These are phyloP conservation scores for Rubia yunnanensis DNA, from an alignment of 257 asterid species.

Conservation along the genomic window DNA sequence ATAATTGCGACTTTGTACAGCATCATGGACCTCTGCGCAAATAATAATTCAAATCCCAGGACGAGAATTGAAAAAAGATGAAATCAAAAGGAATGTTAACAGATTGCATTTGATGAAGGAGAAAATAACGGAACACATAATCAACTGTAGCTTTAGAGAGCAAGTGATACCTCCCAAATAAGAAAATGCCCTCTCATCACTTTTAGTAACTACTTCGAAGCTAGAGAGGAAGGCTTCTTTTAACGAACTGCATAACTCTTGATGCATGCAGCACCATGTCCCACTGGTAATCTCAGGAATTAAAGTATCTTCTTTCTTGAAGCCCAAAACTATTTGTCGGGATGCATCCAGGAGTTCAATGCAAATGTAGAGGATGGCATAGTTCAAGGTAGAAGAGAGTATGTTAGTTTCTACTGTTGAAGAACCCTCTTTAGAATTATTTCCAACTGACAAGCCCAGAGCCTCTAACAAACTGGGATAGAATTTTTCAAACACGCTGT, in stretches of 20 bases:
- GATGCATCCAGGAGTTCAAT: slow-evolving; percentile 67
- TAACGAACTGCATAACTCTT: slow-evolving; percentile 37
- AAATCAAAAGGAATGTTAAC: neutral
- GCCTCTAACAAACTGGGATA: slow-evolving; percentile 51
- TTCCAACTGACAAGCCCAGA: slow-evolving; percentile 47
- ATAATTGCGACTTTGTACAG: neutral
- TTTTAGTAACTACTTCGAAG: slow-evolving; percentile 30
- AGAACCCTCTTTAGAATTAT: slow-evolving; percentile 24
- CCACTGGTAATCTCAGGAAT: slow-evolving; percentile 27
- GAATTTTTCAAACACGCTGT: slow-evolving; percentile 59
- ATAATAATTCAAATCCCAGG: neutral
- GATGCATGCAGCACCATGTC: slow-evolving; percentile 46
- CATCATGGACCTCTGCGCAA: neutral
- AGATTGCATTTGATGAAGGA: neutral
- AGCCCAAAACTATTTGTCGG: slow-evolving; percentile 46
- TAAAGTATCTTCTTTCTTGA: slow-evolving; percentile 16
- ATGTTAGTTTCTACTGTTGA: slow-evolving; percentile 16
- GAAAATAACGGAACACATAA: neutral
- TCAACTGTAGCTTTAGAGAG: neutral
- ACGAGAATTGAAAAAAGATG: neutral
- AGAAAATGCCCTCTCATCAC: slow-evolving; percentile 33
- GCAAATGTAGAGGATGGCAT: slow-evolving; percentile 61
- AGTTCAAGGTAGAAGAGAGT: slow-evolving; percentile 30
- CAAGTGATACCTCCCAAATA: slow-evolving; percentile 47
- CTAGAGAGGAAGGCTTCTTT: slow-evolving; percentile 37